phyloP scores from a whole-genome alignment of 495 filamentous ascomycete species.

The Cenococcum geophilum region DNA sequence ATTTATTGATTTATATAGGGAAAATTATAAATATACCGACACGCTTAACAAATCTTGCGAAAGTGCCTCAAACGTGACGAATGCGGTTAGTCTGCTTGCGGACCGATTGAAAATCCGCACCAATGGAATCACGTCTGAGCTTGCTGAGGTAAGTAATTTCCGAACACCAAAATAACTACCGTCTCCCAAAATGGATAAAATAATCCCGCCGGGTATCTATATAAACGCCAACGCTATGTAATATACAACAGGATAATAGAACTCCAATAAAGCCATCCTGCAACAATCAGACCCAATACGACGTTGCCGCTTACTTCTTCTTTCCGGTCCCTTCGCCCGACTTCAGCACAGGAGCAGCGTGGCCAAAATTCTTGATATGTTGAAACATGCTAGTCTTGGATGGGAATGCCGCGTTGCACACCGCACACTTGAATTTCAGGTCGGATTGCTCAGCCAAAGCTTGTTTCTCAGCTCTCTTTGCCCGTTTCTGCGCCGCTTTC shows the following conservation, averaged over 20 bases:
- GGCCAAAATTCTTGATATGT: slow-evolving; percentile 60
- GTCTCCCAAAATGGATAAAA: not conserved
- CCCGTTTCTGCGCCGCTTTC: slow-evolving; percentile 82
- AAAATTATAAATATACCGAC: too few relatives aligned
- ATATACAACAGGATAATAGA: not conserved
- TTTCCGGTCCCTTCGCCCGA: slow-evolving; percentile 11
- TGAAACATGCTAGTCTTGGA: slow-evolving; percentile 66
- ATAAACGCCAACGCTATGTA: slow-evolving; percentile 3
- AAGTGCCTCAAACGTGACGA: too few relatives aligned
- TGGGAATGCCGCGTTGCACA: slow-evolving; percentile 56
- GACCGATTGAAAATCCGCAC: too few relatives aligned
- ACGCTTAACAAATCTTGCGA: too few relatives aligned
- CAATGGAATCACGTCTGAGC: too few relatives aligned
- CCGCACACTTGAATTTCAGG: slow-evolving; percentile 49
- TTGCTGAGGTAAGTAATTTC: too few relatives aligned
- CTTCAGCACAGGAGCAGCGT: slow-evolving; percentile 50
- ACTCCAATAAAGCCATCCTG: not conserved
- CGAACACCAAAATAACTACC: not conserved
- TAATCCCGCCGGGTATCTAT: not conserved
- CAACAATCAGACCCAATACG: not conserved
- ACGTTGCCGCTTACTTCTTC: not conserved
- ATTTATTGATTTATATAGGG: too few relatives aligned
- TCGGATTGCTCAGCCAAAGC: slow-evolving; percentile 39
- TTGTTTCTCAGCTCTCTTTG: slow-evolving; percentile 67
- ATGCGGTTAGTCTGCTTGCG: too few relatives aligned